These are phyloP conservation scores for Saccharomyces hybrid DNA, from an alignment of 1,139 yeast genomes.

Conservation along the genomic window DNA sequence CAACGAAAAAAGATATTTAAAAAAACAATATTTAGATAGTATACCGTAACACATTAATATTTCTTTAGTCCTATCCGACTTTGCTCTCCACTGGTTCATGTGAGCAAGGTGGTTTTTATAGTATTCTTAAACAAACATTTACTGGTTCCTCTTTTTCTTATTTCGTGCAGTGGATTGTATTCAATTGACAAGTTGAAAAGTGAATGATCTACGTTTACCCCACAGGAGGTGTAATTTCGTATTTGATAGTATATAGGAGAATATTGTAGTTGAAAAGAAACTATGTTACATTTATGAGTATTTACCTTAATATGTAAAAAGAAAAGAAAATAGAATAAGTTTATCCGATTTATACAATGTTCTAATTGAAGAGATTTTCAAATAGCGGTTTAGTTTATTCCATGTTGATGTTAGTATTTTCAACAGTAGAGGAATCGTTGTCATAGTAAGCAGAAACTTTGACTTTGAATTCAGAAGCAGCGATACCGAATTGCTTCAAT, in stretches of 20 bases:
- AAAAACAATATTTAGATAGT: not conserved
- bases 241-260: no score
- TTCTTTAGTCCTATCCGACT: not conserved
- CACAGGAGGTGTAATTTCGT: no score
- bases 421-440: slow-evolving; percentile 38
- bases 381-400: slow-evolving; percentile 13
- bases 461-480: slow-evolving; percentile 85
- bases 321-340: not conserved
- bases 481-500: slow-evolving; percentile 91
- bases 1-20: not conserved
- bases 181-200: no score
- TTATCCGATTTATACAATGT: not conserved
- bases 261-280: not conserved
- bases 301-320: not conserved
- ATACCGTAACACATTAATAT: not conserved
- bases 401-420: slow-evolving; percentile 31
- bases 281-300: not conserved
- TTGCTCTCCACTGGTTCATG: not conserved
- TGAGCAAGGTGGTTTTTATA: not conserved
- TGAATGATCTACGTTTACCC: no score
- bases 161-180: not conserved
- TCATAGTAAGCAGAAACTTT: slow-evolving; percentile 69
- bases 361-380: not conserved
- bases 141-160: not conserved
- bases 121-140: not conserved